Base-by-base conservation (phyloP, 1,139 yeast genomes). In the Yamadazyma kanchanaburiensis region DNA sequence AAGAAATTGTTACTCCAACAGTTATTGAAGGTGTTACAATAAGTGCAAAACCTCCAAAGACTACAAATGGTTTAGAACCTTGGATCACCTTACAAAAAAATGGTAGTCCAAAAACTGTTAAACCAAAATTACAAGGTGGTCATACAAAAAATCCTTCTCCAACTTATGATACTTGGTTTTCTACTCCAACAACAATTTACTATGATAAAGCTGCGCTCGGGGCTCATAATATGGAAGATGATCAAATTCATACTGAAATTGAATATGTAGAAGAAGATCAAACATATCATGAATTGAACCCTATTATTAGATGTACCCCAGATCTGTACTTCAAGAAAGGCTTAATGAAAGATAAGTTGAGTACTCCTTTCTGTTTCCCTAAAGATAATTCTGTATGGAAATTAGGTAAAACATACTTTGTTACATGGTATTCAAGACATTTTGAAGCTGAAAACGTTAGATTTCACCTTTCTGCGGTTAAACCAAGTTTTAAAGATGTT, bases 361-460 rank as follows among this genome's bases (percentile, higher is more conserved):
- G 86, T 22, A 89, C 68, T 34, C 96, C 96, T 12, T 84, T 86
- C 54, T 87, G 96, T 55, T 74, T 84, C 16, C 96, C 95, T 12
- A 65, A 61, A 20, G 91, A 84, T 42, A 69, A 76, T 38, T 49
- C 65, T 10, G 64, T 59, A 24, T 64, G 81, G 57, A 69, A 72
- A 39, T 54, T 72, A 38, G 94, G 72, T 23, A 58, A 69, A 35
- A 73, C 84, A 1, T 83, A 84, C 48, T 87, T 88, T 50, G 57
- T 84, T 31, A 78, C 91, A 8, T 87, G 96, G 96, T 87, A 64
- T 56, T 70, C 89, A 2, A 66, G 70, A 30, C 85, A 79, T 48
- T 72, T 70, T 38, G 61, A 64, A 14, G 79, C 72, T 17, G 59
- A 71, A 27, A 72, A 74, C 21, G 89, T 85, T 10, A 75, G 75